A percentile compares a stretch with the other conserved stretches of the same genome.
Evolutionary conservation across 2,329 filamentous ascomycete species (phyloP).

Genomic region (Mollisiaceae sp.): DNA sequence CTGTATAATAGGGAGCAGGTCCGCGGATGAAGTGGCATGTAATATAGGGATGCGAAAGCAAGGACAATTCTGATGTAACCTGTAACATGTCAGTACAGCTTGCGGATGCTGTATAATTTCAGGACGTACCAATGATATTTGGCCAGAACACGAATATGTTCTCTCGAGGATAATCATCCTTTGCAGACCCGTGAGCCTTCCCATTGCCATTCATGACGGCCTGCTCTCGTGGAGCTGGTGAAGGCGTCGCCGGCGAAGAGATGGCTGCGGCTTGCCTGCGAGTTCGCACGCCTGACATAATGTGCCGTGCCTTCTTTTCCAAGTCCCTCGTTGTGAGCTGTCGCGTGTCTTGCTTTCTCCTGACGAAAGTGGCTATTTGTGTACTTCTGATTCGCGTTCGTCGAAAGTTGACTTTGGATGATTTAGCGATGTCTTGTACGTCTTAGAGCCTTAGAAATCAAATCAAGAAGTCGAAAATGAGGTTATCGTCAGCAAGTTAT

Average conservation of each 20-base stretch:
- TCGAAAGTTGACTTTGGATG: not conserved
- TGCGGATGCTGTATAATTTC: not conserved
- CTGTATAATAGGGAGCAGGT: conserved; percentile 92
- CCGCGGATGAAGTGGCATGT: conserved; percentile 98
- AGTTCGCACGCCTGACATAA: conserved; percentile 42
- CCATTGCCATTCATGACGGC: conserved; percentile 53
- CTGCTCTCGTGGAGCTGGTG: conserved; percentile 34
- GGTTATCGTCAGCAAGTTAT: conserved; percentile 12
- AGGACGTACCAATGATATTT: conserved; percentile 74
- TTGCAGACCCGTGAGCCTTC: conserved; percentile 44
- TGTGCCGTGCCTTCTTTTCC: conserved; percentile 22
- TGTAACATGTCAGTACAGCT: conserved; percentile 44
- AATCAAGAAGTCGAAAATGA: conserved; percentile 12
- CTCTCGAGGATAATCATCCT: conserved; percentile 55
- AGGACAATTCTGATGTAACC: conserved; percentile 80
- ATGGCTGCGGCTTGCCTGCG: conserved; percentile 41
- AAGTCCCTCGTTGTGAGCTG: conserved; percentile 12
- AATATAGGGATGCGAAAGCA: conserved; percentile 91
- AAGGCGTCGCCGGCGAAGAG: conserved; percentile 38
- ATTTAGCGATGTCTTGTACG: conserved; percentile 5
- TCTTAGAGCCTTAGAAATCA: not conserved
- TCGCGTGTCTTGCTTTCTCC: conserved; percentile 27
- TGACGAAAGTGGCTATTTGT: conserved; percentile 19
- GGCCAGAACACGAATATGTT: conserved; percentile 85
- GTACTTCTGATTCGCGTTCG: conserved; percentile 18